Base-by-base conservation (phyloP, 208 protist genomes). In the Crithidia sp. region DNA sequence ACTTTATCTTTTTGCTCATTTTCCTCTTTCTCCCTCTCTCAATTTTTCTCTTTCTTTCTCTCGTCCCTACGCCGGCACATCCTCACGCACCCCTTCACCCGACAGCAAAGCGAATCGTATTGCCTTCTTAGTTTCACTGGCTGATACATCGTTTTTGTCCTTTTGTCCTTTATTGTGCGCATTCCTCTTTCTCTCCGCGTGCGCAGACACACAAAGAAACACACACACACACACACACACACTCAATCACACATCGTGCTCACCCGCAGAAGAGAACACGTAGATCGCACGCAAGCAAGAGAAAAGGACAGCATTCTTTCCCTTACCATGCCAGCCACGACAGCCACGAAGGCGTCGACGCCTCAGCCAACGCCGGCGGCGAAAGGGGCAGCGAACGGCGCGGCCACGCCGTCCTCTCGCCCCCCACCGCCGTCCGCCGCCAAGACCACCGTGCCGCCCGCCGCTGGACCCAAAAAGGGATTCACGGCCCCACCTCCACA, bases 321-420 rank as follows among this genome's bases (percentile, higher is more conserved):
- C 45, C 45, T 49, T 49, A 12, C 3, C 0, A 70, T 70, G 65
- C 54, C 65, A 41, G 19, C 65, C 0, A 40, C 41, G 40, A 12
- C 65, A 4, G 43, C 54, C 41, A 19, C 49, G 4, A 70, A 70
- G 65, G 53, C 65, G 50, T 52, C 65, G 2, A 61, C 65, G 2
- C 65, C 65, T 39, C 65, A 61, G 53, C 47, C 64, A 40, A 41
- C 57, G n/a, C 13, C 17, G 14, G 39, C 19, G 40, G 8, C 39
- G 40, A 59, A 39, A 40, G n/a, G 8, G 0, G 49, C 52, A 19
- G 19, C 28, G 43, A 50, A 53, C 19, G 54, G 49, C 19, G 49
- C 56, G 28, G 36, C 65, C 49, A 45, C 43, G 4, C 65, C 58
- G 3, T 71, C 72, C 8, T 28, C 72, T 37, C 63, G 40, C 28